Conservation (phyloP, 352 stramenopile genomes). For the Vaucheria bursata region DNA sequence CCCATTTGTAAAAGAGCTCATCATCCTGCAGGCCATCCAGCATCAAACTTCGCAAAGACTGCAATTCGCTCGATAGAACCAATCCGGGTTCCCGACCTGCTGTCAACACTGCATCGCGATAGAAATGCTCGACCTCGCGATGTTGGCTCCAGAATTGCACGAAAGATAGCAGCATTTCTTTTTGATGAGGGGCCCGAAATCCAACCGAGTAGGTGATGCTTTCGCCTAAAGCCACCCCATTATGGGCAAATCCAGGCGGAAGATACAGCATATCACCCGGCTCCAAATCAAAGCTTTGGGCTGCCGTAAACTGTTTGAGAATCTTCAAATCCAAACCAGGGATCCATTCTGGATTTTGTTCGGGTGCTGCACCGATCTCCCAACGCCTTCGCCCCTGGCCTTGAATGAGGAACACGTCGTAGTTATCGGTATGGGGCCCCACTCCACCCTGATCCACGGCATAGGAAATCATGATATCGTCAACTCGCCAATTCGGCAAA, state of each 20-base stretch:
- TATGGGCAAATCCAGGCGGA: constrained; percentile 40
- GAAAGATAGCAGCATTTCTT: constrained; percentile 40
- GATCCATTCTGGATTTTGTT: background rate
- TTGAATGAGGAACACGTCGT: constrained; percentile 68
- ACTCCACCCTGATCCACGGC: constrained; percentile 55
- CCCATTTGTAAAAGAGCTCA: constrained; percentile 33
- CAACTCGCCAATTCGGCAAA: constrained; percentile 46
- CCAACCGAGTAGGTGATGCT: constrained; percentile 49
- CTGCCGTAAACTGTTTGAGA: background rate
- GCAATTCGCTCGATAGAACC: constrained; percentile 16
- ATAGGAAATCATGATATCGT: constrained; percentile 51
- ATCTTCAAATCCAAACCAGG: background rate
- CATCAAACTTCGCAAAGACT: constrained; percentile 28
- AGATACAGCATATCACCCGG: constrained; percentile 47
- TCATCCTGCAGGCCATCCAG: constrained; percentile 29
- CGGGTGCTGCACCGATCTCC: background rate
- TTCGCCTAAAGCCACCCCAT: constrained; percentile 48
- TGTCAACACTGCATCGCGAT: constrained; percentile 32
- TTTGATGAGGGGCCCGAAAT: constrained; percentile 35
- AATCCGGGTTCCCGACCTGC: constrained; percentile 25
- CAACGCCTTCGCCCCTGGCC: background rate
- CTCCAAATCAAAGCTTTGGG: constrained; percentile 17
- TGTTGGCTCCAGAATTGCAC: background rate
- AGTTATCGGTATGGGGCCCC: constrained; percentile 66
- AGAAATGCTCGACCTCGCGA: constrained; percentile 22